Base-by-base conservation (phyloP, 139 green algal genomes). In the Tetradesmus obliquus region DNA sequence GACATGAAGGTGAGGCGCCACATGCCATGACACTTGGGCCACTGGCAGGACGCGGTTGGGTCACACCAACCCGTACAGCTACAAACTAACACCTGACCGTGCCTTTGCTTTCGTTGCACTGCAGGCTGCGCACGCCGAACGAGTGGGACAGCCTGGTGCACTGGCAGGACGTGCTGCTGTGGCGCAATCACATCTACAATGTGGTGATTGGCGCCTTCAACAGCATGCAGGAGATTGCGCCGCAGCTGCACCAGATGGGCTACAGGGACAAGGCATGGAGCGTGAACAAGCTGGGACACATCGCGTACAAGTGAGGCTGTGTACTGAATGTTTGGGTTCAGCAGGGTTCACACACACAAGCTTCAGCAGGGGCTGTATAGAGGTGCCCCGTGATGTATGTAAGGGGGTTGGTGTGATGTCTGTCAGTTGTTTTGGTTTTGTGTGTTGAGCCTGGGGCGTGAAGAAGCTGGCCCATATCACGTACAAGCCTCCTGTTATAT, bases 151-250 rank as follows among this genome's bases (percentile, higher is more conserved):
- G 94, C 51, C 79, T 99, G 82, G 84, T 94, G 3, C 95, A 96
- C 89, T 99, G 98, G 98, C 95, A 95, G 76, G 96, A 99, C 91
- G 90, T 99, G 82, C 94, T 99, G 87, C 92, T 97, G 91, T 99
- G 98, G 98, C 97, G 98, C 88, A 99, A 99, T 93, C 95, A 98
- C 91, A 97, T 99, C 79, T 99, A 99, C 97, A 98, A 99, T 93
- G 96, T 96, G 58, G 95, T 99, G 82, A 99, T 99, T 93, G 96
- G 94, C 19, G 95, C 97, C 13, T 98, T 99, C 91, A 97, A 91
- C 72, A 91, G 83, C 80, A 88, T 92, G 95, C 69, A 83, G 88
- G 85, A 92, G 17, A 19, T 92, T 1, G 58, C 57, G 3, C 89
- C 89, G 2, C 81, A 91, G 74, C 88, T 99, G 89, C 95, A 99